Evolutionary conservation across 805 yeast species (phyloP).

Genomic region (Yarrowia divulgata): DNA sequence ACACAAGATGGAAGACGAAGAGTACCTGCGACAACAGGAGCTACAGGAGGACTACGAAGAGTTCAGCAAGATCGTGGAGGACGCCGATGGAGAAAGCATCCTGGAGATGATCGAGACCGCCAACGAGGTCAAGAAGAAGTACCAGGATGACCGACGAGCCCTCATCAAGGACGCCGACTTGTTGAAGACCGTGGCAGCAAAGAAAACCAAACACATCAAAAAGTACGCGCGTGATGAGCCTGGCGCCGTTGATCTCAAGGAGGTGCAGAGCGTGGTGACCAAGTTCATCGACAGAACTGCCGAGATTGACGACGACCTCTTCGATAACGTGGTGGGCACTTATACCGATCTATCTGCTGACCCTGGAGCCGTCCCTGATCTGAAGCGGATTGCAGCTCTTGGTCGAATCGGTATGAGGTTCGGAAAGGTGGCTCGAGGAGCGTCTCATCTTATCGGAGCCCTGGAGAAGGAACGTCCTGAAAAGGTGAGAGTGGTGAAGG

Average conservation of each 20-base stretch:
- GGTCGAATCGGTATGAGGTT: conserved; percentile 2
- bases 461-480: conserved; percentile 19
- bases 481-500: neutral
- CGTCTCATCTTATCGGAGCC: conserved; percentile 26
- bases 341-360: neutral
- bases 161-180: conserved; percentile 26
- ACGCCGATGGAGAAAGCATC: neutral
- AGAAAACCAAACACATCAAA: conserved; percentile 23
- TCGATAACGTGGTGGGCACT: neutral
- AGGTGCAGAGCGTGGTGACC: neutral
- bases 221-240: conserved; percentile 22
- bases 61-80: neutral
- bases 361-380: neutral
- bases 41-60: conserved; percentile 14
- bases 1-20: conserved; percentile 3
- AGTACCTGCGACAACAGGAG: conserved; percentile 8
- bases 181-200: neutral
- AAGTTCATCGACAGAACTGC: neutral
- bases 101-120: conserved; percentile 9
- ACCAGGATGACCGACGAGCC: conserved; percentile 28
- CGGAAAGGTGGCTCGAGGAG: conserved; percentile 18
- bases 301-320: neutral
- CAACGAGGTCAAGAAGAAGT: conserved; percentile 2
- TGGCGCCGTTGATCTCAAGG: conserved; percentile 15
- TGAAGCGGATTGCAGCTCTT: neutral